Percentiles rank a stretch among this genome's conserved stretches.
phyloP scores from a whole-genome alignment of 768 basidiomycete genomes.

The Nidularia pulvinata region DNA sequence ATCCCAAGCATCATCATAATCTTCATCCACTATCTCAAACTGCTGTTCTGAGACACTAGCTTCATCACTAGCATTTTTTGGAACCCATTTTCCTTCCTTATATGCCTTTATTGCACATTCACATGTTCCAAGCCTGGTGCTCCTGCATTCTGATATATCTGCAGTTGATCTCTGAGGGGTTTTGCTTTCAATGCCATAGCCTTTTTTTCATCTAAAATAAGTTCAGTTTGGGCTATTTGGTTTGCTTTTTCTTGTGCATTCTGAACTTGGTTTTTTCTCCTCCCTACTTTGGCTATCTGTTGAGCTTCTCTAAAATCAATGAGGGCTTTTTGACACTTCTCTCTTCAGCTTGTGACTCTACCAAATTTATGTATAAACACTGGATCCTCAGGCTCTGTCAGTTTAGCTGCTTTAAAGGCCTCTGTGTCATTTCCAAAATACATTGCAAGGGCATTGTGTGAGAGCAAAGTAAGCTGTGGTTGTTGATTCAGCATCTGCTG shows the following conservation, averaged over 20 bases:
- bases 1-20: too few species aligned
- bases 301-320: neutral
- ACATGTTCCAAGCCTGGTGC: too few species aligned
- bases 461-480: neutral
- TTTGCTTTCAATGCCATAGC: too few species aligned
- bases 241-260: constrained; percentile 2
- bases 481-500: neutral
- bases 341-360: constrained; percentile 5
- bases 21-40: too few species aligned
- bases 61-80: too few species aligned
- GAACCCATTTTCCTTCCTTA: too few species aligned
- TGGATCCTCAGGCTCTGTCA: constrained; percentile 6
- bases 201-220: constrained; percentile 4
- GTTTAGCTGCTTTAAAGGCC: constrained; percentile 7
- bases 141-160: too few species aligned
- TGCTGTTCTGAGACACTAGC: too few species aligned
- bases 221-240: neutral
- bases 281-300: constrained; percentile 1
- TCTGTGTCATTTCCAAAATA: constrained; percentile 9
- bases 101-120: too few species aligned
- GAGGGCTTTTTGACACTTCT: neutral
- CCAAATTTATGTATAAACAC: constrained; percentile 1
- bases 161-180: too few species aligned
- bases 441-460: constrained; percentile 7
- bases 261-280: constrained; percentile 1